Evolutionary conservation across 1,284 basidiomycete species (phyloP).

Genomic region (Termitomyces sp.): DNA sequence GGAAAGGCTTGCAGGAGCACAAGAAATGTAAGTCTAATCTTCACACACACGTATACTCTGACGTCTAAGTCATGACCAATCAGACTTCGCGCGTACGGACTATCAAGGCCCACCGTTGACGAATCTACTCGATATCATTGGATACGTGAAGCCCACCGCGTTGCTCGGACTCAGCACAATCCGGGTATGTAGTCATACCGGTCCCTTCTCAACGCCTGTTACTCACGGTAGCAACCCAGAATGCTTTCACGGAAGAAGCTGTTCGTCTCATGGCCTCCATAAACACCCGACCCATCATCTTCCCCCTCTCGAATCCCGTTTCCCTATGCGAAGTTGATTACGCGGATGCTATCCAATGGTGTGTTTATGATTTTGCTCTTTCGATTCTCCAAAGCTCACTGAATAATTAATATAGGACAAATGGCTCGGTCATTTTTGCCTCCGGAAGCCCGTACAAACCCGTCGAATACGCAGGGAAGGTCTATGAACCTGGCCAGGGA

Average conservation of each 20-base stretch:
- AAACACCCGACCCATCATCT: conserved; percentile 77
- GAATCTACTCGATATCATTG: conserved; percentile 67
- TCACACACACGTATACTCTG: conserved; percentile 1
- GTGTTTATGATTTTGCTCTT: not conserved
- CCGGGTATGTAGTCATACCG: conserved; percentile 33
- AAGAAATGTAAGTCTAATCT: conserved; percentile 49
- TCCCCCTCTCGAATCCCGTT: conserved; percentile 82
- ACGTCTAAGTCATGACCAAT: not conserved
- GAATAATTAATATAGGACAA: conserved; percentile 38
- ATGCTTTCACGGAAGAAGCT: conserved; percentile 71
- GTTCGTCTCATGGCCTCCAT: conserved; percentile 66
- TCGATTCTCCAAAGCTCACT: not conserved
- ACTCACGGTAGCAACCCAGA: conserved; percentile 27
- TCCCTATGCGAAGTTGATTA: conserved; percentile 68
- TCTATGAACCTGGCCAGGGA: conserved; percentile 72
- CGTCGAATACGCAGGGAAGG: conserved; percentile 45
- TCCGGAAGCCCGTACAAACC: conserved; percentile 75
- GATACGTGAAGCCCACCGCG: conserved; percentile 78
- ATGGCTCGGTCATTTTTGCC: conserved; percentile 70
- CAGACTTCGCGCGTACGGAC: conserved; percentile 70
- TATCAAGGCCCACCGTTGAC: conserved; percentile 60
- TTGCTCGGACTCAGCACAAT: conserved; percentile 77
- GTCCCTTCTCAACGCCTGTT: not conserved
- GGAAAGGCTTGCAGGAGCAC: conserved; percentile 67
- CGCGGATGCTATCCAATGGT: conserved; percentile 68